phyloP scores from a whole-genome alignment of 306 rosid species.

The Malus sylvestris region DNA sequence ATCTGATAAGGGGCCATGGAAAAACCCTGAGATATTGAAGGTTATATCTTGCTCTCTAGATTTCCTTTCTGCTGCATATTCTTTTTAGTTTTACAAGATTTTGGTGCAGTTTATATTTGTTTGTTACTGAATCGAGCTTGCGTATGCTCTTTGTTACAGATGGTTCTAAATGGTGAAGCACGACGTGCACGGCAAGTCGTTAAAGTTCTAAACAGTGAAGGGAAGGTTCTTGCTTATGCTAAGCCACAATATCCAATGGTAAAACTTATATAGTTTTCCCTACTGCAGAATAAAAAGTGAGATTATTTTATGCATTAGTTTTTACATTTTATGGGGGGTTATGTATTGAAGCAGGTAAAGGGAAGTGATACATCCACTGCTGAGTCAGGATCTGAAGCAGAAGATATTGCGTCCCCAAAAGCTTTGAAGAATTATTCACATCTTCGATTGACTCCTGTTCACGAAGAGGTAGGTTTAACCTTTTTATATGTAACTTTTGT shows the following conservation, averaged over 20 bases:
- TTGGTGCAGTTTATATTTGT: neutral
- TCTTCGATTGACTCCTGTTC: constrained; percentile 95
- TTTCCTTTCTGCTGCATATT: constrained; percentile 5
- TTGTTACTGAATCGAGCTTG: constrained; percentile 23
- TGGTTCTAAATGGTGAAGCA: constrained; percentile 76
- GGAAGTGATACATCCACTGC: constrained; percentile 97
- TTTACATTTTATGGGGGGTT: neutral
- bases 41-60: constrained; percentile 24
- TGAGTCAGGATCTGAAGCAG: constrained; percentile 98
- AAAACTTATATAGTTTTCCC: constrained; percentile 2
- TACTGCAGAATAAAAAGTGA: neutral
- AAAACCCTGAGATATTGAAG: constrained; percentile 85
- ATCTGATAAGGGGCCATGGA: constrained; percentile 99
- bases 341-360: constrained; percentile 50
- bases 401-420: constrained; percentile 84
- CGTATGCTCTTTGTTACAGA: constrained; percentile 37
- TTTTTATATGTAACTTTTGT: constrained; percentile 9
- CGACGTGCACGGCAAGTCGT: constrained; percentile 82
- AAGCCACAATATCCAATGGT: constrained; percentile 82
- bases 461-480: constrained; percentile 75
- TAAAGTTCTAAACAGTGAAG: constrained; percentile 78
- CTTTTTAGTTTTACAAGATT: neutral
- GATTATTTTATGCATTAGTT: neutral
- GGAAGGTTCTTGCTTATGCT: constrained; percentile 83
- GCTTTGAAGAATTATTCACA: constrained; percentile 67